phyloP scores from a whole-genome alignment of 495 filamentous ascomycete genomes.

The Penicillium subrubescens region DNA sequence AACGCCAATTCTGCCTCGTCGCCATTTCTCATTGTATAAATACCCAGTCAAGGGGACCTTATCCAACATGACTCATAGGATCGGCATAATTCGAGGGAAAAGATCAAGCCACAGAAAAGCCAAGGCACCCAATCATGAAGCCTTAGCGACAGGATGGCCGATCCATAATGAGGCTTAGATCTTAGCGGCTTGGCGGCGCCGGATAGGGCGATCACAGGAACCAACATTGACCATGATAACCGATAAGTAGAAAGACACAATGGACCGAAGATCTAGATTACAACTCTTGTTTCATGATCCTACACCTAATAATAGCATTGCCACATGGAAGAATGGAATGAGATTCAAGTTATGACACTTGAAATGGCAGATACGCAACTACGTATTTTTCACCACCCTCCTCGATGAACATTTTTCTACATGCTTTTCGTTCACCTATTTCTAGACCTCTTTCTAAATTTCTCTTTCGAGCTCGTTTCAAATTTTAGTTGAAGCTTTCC shows the following conservation, averaged over 20 bases:
- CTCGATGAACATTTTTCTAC: no score
- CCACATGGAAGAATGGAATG: no score
- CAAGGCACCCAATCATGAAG: not conserved
- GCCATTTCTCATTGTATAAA: not conserved
- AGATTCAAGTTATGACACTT: no score
- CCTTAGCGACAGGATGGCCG: not conserved
- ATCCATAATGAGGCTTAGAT: not conserved
- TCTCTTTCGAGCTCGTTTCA: no score
- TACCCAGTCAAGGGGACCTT: not conserved
- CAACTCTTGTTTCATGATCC: no score
- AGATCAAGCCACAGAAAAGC: not conserved
- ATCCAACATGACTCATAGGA: not conserved
- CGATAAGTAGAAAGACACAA: not conserved
- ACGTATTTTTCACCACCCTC: no score
- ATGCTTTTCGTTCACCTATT: no score
- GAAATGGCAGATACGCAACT: no score
- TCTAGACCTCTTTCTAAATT: no score
- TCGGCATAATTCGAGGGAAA: not conserved
- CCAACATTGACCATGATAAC: not conserved
- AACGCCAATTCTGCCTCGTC: not conserved
- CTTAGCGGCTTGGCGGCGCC: not conserved
- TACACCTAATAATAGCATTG: no score
- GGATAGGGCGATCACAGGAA: not conserved
- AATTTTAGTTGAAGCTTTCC: no score
- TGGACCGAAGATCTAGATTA: no score